Conservation (phyloP, 2,329 filamentous ascomycete species). For the Ophiocordyceps robertsii region DNA sequence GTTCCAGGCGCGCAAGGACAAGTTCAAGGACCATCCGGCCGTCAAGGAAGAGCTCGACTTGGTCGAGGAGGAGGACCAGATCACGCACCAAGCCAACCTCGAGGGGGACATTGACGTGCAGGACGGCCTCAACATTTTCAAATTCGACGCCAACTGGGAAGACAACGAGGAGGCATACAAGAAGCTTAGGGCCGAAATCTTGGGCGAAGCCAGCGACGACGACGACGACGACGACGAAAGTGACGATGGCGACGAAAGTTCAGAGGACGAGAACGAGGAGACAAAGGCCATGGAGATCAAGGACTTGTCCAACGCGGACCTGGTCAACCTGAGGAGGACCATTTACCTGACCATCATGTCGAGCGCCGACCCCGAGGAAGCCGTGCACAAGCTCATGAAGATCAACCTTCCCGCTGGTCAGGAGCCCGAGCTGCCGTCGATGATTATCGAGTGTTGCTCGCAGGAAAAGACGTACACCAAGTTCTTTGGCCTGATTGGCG, state of each 20-base stretch:
- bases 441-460: slow-evolving; percentile 94
- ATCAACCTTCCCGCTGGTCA: slow-evolving; percentile 77
- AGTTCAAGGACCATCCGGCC: slow-evolving; percentile 88
- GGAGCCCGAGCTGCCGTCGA: slow-evolving; percentile 82
- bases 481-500: slow-evolving; percentile 88
- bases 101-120: slow-evolving; percentile 77
- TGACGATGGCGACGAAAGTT: slow-evolving; percentile 52
- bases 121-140: slow-evolving; percentile 89
- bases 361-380: slow-evolving; percentile 90
- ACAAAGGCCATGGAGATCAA: slow-evolving; percentile 88
- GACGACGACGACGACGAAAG: slow-evolving; percentile 41
- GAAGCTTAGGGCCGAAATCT: slow-evolving; percentile 80
- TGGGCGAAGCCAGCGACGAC: slow-evolving; percentile 83
- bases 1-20: slow-evolving; percentile 92
- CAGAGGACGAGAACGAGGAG: slow-evolving; percentile 62
- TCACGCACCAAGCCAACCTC: slow-evolving; percentile 74
- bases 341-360: slow-evolving; percentile 99
- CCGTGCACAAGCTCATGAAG: slow-evolving; percentile 92
- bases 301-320: slow-evolving; percentile 90
- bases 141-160: slow-evolving; percentile 81
- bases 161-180: slow-evolving; percentile 84
- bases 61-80: slow-evolving; percentile 95
- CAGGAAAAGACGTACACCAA: slow-evolving; percentile 97
- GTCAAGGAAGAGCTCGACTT: slow-evolving; percentile 87
- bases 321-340: slow-evolving; percentile 82